Evolutionary conservation across 192 early-diverging fungal species (phyloP).

Genomic region (Neocallimastix lanati): DNA sequence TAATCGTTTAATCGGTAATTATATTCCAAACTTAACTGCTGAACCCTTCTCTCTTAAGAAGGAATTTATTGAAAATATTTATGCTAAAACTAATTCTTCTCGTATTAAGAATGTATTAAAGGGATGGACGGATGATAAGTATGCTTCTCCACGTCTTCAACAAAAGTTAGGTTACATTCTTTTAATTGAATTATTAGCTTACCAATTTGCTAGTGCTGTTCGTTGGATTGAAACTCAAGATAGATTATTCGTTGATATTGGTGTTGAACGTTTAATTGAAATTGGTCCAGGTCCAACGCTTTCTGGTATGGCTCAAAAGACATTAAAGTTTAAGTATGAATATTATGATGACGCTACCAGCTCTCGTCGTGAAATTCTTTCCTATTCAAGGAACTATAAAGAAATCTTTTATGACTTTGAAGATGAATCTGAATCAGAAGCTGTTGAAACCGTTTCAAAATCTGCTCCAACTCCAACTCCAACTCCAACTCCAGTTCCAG

Average conservation of each 20-base stretch:
- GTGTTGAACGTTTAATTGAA: conserved; percentile 75
- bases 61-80: conserved; percentile 55
- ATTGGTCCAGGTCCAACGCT: conserved; percentile 77
- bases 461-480: conserved; percentile 4
- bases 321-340: conserved; percentile 91
- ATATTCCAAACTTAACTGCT: conserved; percentile 90
- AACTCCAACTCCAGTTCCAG: conserved; percentile 15
- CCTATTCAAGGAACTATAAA: conserved; percentile 71
- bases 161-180: conserved; percentile 73
- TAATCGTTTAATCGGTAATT: conserved; percentile 56
- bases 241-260: conserved; percentile 54
- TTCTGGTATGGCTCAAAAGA: conserved; percentile 81
- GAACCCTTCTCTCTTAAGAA: conserved; percentile 63
- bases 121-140: conserved; percentile 54
- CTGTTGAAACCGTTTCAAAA: conserved; percentile 21
- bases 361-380: conserved; percentile 71
- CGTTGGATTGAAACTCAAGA: conserved; percentile 93
- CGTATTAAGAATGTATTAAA: conserved; percentile 61
- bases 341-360: conserved; percentile 87
- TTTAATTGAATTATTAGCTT: conserved; percentile 72
- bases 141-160: conserved; percentile 51
- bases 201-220: conserved; percentile 84
- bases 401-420: conserved; percentile 90
- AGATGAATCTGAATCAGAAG: conserved; percentile 35
- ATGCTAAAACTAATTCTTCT: conserved; percentile 48